A percentile compares a stretch with the other conserved stretches of the same genome.
phyloP scores from a whole-genome alignment of 108 stramenopile genomes.

The Cylindrotheca closterium region DNA sequence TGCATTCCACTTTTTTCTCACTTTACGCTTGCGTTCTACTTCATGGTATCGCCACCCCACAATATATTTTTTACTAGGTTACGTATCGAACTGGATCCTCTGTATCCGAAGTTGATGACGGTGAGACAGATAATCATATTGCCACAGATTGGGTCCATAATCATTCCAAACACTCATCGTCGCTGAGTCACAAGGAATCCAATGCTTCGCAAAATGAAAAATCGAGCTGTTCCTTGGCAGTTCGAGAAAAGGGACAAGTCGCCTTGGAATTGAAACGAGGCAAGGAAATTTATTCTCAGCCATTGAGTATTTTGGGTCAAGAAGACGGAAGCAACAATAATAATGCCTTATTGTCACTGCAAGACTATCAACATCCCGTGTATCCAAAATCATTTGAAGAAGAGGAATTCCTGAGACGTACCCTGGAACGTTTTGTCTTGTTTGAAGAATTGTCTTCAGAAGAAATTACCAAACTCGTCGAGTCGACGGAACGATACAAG shows the following conservation, averaged over 20 bases:
- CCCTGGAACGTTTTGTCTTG: slow-evolving; percentile 60
- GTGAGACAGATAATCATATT: too few species aligned
- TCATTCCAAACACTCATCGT: too few species aligned
- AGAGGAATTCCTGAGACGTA: slow-evolving; percentile 52
- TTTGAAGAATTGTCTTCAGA: slow-evolving; percentile 53
- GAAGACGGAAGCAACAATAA: neutral
- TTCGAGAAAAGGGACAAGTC: slow-evolving; percentile 21
- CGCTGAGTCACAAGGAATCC: too few species aligned
- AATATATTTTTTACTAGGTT: too few species aligned
- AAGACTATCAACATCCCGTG: slow-evolving; percentile 17
- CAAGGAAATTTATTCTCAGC: neutral
- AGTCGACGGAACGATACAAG: slow-evolving; percentile 43
- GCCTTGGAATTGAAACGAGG: slow-evolving; percentile 23
- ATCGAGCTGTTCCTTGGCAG: too few species aligned
- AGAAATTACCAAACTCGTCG: slow-evolving; percentile 50
- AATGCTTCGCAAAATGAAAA: too few species aligned
- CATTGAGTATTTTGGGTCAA: neutral
- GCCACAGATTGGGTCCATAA: too few species aligned
- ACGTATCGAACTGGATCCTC: too few species aligned
- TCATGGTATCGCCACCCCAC: too few species aligned
- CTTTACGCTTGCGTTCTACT: too few species aligned
- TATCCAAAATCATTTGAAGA: slow-evolving; percentile 52
- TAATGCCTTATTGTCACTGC: slow-evolving; percentile 10
- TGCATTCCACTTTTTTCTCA: too few species aligned
- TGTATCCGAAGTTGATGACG: too few species aligned